Evolutionary conservation across 2,329 filamentous ascomycete species (phyloP).

Genomic region (Leptosphaerulina australis): DNA sequence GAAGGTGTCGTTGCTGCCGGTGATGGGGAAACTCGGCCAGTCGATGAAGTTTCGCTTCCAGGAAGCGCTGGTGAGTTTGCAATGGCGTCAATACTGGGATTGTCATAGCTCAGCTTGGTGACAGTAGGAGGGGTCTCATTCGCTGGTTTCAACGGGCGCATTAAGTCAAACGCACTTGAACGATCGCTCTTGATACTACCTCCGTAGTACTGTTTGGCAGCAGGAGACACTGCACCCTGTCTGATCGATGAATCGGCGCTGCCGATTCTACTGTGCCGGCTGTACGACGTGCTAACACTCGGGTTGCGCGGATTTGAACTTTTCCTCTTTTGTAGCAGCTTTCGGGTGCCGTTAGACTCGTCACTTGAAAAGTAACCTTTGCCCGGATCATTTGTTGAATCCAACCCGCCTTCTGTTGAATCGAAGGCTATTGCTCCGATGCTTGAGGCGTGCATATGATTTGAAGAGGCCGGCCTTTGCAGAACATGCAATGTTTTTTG

Average conservation of each 20-base stretch:
- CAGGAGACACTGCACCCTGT: slow-evolving; percentile 60
- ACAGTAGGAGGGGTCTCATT: slow-evolving; percentile 60
- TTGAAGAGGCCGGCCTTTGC: slow-evolving; percentile 43
- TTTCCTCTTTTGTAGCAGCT: slow-evolving; percentile 77
- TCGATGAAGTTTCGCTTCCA: slow-evolving; percentile 58
- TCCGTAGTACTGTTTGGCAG: slow-evolving; percentile 72
- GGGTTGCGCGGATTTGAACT: slow-evolving; percentile 67
- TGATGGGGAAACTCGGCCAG: slow-evolving; percentile 54
- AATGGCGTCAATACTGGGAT: slow-evolving; percentile 54
- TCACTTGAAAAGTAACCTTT: slow-evolving; percentile 92
- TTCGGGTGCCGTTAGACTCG: slow-evolving; percentile 75
- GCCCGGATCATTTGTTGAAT: slow-evolving; percentile 67
- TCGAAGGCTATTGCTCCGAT: slow-evolving; percentile 38
- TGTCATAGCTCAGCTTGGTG: slow-evolving; percentile 62
- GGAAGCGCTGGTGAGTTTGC: slow-evolving; percentile 48
- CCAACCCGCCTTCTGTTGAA: slow-evolving; percentile 38
- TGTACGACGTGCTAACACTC: slow-evolving; percentile 73
- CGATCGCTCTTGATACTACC: slow-evolving; percentile 43
- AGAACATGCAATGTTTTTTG: slow-evolving; percentile 38
- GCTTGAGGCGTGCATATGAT: slow-evolving; percentile 40
- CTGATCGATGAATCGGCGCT: slow-evolving; percentile 78
- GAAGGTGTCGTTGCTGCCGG: slow-evolving; percentile 41
- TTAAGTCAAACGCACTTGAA: slow-evolving; percentile 58
- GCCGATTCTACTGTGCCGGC: slow-evolving; percentile 74
- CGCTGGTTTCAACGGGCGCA: slow-evolving; percentile 48